Percentiles rank a stretch among this genome's conserved stretches.
Conservation (phyloP, 208 protist genomes). For the Leishmania gerbilli region DNA sequence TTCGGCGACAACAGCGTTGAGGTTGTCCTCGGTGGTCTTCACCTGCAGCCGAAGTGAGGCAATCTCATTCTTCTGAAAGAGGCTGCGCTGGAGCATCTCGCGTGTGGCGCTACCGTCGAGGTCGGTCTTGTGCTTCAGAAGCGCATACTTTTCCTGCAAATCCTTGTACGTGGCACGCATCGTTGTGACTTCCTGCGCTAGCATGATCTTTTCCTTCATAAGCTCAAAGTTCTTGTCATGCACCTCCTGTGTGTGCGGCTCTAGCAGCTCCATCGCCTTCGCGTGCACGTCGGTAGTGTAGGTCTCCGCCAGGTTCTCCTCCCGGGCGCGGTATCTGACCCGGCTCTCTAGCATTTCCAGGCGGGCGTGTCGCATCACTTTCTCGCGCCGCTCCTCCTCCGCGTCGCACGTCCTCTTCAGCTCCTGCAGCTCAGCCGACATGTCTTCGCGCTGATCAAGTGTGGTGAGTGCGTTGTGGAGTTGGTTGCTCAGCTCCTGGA, state of each 20-base stretch:
- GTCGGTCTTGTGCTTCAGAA: slow-evolving; percentile 48
- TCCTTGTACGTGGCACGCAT: slow-evolving; percentile 17
- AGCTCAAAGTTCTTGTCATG: slow-evolving; percentile 78
- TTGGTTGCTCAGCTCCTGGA: slow-evolving; percentile 59
- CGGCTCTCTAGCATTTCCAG: slow-evolving; percentile 80
- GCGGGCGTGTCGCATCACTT: slow-evolving; percentile 32
- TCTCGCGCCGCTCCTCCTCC: slow-evolving; percentile 30
- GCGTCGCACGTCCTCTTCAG: slow-evolving; percentile 34
- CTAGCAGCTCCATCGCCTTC: slow-evolving; percentile 66
- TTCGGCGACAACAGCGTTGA: slow-evolving; percentile 46
- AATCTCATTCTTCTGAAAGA: slow-evolving; percentile 59
- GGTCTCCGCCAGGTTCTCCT: slow-evolving; percentile 39
- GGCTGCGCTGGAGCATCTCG: slow-evolving; percentile 52
- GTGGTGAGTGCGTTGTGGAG: slow-evolving; percentile 55
- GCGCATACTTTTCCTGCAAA: slow-evolving; percentile 46
- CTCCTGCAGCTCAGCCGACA: slow-evolving; percentile 49
- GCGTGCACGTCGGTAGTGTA: slow-evolving; percentile 62
- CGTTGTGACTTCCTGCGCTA: slow-evolving; percentile 49
- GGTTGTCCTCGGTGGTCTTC: slow-evolving; percentile 59
- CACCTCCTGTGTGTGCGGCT: slow-evolving; percentile 61
- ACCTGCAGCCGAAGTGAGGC: slow-evolving; percentile 49
- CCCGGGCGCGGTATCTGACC: slow-evolving; percentile 61
- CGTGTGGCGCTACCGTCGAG: slow-evolving; percentile 39
- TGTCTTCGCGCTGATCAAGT: slow-evolving; percentile 52
- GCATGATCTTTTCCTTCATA: slow-evolving; percentile 61